Conservation (phyloP, 768 basidiomycete genomes). For the Podaxis pistillaris region DNA sequence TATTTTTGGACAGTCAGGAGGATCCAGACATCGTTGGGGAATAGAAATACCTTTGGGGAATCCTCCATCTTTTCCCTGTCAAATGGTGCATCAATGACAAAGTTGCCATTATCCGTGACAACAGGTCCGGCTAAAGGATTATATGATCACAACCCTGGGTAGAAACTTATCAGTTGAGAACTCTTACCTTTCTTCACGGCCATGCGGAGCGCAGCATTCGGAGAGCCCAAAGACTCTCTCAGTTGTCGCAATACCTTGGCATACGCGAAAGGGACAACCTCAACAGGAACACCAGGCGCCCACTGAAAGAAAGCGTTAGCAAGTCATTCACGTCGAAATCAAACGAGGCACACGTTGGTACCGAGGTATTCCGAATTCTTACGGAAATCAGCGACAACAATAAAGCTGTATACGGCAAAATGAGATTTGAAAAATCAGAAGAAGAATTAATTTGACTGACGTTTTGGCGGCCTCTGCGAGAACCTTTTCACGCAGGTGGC, state of each 20-base stretch:
- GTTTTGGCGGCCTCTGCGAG: slow-evolving; percentile 93
- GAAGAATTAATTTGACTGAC: slow-evolving; percentile 35
- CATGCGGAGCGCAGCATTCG: slow-evolving; percentile 84
- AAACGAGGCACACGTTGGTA: slow-evolving; percentile 60
- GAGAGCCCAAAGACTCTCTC: slow-evolving; percentile 56
- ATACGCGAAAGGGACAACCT: slow-evolving; percentile 97
- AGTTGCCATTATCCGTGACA: slow-evolving; percentile 96
- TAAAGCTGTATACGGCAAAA: slow-evolving; percentile 50
- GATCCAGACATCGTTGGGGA: not conserved
- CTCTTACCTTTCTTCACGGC: slow-evolving; percentile 69
- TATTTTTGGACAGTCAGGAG: slow-evolving; percentile 26
- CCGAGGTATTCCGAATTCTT: slow-evolving; percentile 87
- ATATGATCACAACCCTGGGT: not conserved
- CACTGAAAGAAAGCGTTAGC: slow-evolving; percentile 46
- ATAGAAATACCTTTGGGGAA: slow-evolving; percentile 52
- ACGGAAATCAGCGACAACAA: slow-evolving; percentile 92
- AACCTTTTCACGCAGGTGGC: slow-evolving; percentile 96
- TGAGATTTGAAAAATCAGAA: slow-evolving; percentile 3
- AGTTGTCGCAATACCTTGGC: slow-evolving; percentile 80
- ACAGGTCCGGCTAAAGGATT: slow-evolving; percentile 78
- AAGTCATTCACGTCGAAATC: not conserved
- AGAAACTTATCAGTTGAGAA: not conserved
- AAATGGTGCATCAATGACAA: slow-evolving; percentile 97
- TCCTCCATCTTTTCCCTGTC: slow-evolving; percentile 61
- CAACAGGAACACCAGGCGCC: slow-evolving; percentile 87